Evolutionary conservation across 2,329 filamentous ascomycete species (phyloP).

Genomic region (Uncinocarpus reesii): DNA sequence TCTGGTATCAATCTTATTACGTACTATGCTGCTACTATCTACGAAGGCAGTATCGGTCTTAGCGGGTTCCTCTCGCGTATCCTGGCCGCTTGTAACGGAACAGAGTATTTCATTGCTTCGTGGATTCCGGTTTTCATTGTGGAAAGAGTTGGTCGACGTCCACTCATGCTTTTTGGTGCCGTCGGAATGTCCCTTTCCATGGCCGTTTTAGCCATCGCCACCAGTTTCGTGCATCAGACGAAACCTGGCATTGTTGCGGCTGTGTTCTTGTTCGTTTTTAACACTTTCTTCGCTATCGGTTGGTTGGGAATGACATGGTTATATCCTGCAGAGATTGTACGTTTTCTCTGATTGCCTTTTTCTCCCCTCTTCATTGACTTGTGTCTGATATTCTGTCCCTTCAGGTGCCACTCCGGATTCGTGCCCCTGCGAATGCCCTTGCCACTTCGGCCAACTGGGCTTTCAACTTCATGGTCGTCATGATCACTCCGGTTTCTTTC

Average conservation of each 20-base stretch:
- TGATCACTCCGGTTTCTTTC: conserved; percentile 55
- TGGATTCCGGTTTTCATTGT: conserved; percentile 43
- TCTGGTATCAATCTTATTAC: conserved; percentile 38
- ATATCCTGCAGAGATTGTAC: conserved; percentile 52
- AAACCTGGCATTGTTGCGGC: conserved; percentile 36
- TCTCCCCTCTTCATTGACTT: background rate
- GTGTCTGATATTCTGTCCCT: background rate
- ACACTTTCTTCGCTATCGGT: conserved; percentile 50
- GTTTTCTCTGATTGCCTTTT: background rate
- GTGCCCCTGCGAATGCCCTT: conserved; percentile 52
- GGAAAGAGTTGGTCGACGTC: conserved; percentile 46
- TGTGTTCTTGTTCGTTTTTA: conserved; percentile 53
- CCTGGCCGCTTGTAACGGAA: conserved; percentile 46
- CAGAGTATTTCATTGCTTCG: conserved; percentile 45
- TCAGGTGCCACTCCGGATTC: conserved; percentile 28
- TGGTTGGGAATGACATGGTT: conserved; percentile 55
- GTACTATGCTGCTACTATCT: conserved; percentile 38
- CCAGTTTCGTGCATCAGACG: conserved; percentile 28
- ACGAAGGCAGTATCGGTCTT: conserved; percentile 36
- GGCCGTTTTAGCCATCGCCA: conserved; percentile 46
- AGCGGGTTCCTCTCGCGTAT: conserved; percentile 36
- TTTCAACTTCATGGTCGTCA: conserved; percentile 56
- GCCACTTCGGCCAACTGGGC: conserved; percentile 53
- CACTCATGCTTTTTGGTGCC: conserved; percentile 62
- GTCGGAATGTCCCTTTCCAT: conserved; percentile 55